Conservation (phyloP, 2,329 filamentous ascomycete species). For the Arthrinium phaeospermum region DNA sequence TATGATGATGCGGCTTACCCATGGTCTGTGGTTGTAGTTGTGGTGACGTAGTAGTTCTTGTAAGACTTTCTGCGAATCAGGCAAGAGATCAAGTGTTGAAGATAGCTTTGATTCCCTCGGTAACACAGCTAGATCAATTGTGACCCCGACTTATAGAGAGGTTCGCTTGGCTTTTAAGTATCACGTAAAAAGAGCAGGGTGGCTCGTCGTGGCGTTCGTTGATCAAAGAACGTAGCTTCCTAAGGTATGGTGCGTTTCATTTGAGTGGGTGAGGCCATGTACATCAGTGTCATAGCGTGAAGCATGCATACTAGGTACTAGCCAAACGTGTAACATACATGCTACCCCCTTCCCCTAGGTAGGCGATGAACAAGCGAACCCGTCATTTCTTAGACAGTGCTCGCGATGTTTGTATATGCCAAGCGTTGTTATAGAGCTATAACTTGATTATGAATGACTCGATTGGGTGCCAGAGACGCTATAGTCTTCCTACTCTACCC, state of each 20-base stretch:
- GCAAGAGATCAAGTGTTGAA: background rate
- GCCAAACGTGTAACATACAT: background rate
- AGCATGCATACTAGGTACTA: conserved; percentile 4
- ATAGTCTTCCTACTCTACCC: background rate
- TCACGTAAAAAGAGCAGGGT: background rate
- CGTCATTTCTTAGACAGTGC: background rate
- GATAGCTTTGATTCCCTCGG: background rate
- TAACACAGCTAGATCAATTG: background rate
- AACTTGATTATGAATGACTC: background rate
- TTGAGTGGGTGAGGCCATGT: conserved; percentile 2
- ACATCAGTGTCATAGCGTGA: conserved; percentile 10
- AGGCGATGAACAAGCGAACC: background rate
- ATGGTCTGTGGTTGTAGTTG: background rate
- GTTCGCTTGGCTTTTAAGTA: background rate
- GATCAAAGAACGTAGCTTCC: background rate
- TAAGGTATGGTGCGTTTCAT: conserved; percentile 6
- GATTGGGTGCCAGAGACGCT: too few relatives aligned
- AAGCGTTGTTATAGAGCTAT: conserved; percentile 5
- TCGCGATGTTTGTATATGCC: background rate
- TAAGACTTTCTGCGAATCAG: background rate
- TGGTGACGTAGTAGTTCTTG: background rate
- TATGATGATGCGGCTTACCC: background rate
- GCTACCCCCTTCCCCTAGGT: background rate
- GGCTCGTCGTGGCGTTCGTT: background rate
- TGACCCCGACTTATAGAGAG: background rate